These are phyloP conservation scores for Trametes maxima DNA, from an alignment of 768 basidiomycete genomes.

Conservation along the genomic window DNA sequence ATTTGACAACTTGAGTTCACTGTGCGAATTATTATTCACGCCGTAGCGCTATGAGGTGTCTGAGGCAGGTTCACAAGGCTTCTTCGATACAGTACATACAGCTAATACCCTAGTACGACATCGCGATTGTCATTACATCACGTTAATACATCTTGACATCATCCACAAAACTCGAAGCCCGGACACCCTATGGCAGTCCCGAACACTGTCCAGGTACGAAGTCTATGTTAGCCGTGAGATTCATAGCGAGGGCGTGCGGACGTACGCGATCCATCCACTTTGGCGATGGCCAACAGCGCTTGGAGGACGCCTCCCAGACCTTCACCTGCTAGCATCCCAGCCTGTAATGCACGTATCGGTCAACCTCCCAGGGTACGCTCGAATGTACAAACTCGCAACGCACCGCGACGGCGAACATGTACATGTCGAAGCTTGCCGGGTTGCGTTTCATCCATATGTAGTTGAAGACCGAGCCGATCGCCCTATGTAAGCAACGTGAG, in stretches of 20 bases:
- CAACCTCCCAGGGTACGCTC: neutral
- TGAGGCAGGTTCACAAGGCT: too few species aligned
- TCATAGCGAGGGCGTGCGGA: neutral
- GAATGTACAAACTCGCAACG: neutral
- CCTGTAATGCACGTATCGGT: constrained; percentile 6
- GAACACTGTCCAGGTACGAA: constrained; percentile 23
- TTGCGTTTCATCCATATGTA: constrained; percentile 50
- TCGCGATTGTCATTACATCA: too few species aligned
- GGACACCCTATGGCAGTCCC: constrained; percentile 59
- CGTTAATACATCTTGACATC: constrained; percentile 2
- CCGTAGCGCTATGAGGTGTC: too few species aligned
- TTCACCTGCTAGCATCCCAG: constrained; percentile 45
- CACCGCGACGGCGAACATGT: constrained; percentile 38
- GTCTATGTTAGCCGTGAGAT: neutral
- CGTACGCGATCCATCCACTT: constrained; percentile 50
- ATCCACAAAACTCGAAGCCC: constrained; percentile 54
- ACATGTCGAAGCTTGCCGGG: constrained; percentile 40
- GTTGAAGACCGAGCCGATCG: constrained; percentile 50
- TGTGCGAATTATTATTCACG: too few species aligned
- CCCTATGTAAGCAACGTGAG: constrained; percentile 10
- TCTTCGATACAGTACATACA: too few species aligned
- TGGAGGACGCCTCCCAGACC: constrained; percentile 64
- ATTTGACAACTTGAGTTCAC: too few species aligned
- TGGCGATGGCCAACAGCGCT: constrained; percentile 52
- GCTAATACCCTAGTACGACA: too few species aligned